A percentile compares a stretch with the other conserved stretches of the same genome.
Evolutionary conservation across 1,284 basidiomycete species (phyloP).

Genomic region (Pseudozyma sp.): DNA sequence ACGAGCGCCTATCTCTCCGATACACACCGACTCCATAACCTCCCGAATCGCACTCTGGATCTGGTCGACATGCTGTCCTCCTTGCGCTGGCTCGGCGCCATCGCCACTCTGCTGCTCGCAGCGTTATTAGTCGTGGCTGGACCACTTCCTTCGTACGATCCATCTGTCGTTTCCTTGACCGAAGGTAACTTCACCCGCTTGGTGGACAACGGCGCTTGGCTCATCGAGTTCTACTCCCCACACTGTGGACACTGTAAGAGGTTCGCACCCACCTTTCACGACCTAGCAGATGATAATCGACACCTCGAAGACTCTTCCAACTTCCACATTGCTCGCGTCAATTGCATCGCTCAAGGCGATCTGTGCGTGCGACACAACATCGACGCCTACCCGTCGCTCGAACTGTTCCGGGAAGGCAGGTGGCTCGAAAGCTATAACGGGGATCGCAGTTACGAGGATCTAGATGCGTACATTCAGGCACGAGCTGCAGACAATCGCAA

Average conservation of each 20-base stretch:
- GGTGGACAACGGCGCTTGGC: constrained; percentile 38
- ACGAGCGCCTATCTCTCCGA: no score
- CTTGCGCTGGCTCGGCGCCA: constrained; percentile 9
- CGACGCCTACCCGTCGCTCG: constrained; percentile 44
- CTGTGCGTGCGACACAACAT: constrained; percentile 59
- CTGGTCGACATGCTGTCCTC: constrained; percentile 10
- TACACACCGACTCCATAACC: background rate
- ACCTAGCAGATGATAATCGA: constrained; percentile 71
- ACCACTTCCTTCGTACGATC: constrained; percentile 29
- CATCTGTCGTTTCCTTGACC: constrained; percentile 21
- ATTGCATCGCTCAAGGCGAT: constrained; percentile 58
- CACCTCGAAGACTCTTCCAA: constrained; percentile 53
- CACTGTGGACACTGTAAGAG: constrained; percentile 80
- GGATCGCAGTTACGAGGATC: constrained; percentile 27
- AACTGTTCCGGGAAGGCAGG: constrained; percentile 53
- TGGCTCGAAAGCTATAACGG: constrained; percentile 39
- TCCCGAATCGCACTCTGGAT: background rate
- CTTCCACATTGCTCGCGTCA: constrained; percentile 61
- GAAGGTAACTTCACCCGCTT: constrained; percentile 32
- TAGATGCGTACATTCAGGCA: constrained; percentile 40
- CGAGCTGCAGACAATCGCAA: constrained; percentile 41
- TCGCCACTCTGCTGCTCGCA: constrained; percentile 4
- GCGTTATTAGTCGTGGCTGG: constrained; percentile 5
- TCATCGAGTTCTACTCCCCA: constrained; percentile 72
- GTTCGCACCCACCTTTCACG: constrained; percentile 85